Percentiles rank a stretch among this genome's conserved stretches.
Evolutionary conservation across 257 asterid species (phyloP).

Genomic region (Galeopsis tetrahit): DNA sequence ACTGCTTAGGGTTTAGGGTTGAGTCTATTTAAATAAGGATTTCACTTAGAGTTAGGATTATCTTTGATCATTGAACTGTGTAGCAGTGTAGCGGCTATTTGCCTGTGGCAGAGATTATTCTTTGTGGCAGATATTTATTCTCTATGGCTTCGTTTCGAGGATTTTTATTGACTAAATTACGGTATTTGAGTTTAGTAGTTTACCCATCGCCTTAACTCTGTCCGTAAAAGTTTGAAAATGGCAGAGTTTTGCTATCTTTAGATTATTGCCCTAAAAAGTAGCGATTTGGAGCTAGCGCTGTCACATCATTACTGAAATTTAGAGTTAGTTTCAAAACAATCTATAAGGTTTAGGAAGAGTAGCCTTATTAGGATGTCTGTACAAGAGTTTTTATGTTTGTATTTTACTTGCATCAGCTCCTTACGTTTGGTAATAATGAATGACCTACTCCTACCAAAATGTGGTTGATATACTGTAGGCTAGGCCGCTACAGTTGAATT

Average conservation of each 20-base stretch:
- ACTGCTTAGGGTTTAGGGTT: too few species aligned
- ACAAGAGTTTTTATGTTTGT: not conserved
- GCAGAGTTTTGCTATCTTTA: not conserved
- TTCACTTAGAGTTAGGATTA: too few species aligned
- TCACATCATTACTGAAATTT: not conserved
- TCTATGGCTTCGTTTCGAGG: too few species aligned
- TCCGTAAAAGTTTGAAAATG: constrained; percentile 5
- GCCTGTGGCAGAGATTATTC: too few species aligned
- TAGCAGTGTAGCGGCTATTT: too few species aligned
- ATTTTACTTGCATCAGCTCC: constrained; percentile 19
- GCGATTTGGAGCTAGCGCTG: not conserved
- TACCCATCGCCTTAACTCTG: too few species aligned
- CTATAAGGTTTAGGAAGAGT: not conserved
- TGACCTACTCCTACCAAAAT: constrained; percentile 27
- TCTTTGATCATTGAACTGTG: too few species aligned
- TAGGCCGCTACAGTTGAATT: not conserved
- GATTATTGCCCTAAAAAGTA: not conserved
- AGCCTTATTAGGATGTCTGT: constrained; percentile 2
- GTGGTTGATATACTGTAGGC: constrained; percentile 17
- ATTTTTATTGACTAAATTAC: too few species aligned
- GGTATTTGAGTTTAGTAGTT: too few species aligned
- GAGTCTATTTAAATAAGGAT: too few species aligned
- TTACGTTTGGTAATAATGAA: constrained; percentile 2
- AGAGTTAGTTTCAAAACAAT: constrained; percentile 19
- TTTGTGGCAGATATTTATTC: too few species aligned